Evolutionary conservation across 345 rosid species (phyloP).

Genomic region (Salix exigua): DNA sequence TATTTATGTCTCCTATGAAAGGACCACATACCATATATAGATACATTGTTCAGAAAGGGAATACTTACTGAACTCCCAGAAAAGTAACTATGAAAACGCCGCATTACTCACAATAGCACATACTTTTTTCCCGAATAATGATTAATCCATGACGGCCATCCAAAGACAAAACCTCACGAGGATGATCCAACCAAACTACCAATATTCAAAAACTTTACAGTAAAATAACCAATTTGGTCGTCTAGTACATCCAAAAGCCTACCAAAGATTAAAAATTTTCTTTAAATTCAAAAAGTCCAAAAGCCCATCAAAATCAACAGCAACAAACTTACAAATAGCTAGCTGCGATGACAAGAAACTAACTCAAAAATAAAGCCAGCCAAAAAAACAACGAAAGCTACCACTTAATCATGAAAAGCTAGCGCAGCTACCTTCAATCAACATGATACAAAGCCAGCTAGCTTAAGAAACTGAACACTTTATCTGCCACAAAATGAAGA

Average conservation of each 20-base stretch:
- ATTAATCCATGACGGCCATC: background rate
- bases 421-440: background rate
- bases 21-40: too few relatives aligned
- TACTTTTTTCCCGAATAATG: too few relatives aligned
- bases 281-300: background rate
- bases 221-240: background rate
- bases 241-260: conserved; percentile 9
- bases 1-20: too few relatives aligned
- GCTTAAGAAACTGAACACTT: background rate
- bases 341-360: background rate
- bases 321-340: background rate
- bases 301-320: background rate
- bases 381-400: background rate
- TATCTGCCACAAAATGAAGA: too few relatives aligned
- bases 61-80: too few relatives aligned
- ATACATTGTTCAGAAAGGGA: too few relatives aligned
- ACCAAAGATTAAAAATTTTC: too few relatives aligned
- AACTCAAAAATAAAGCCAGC: background rate
- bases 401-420: background rate
- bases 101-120: too few relatives aligned
- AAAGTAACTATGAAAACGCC: too few relatives aligned
- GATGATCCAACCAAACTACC: background rate
- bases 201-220: background rate
- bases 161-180: conserved; percentile 3
- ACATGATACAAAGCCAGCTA: background rate